A percentile compares a stretch with the other conserved stretches of the same genome.
These are phyloP conservation scores for Bipolaris victoriae DNA, from an alignment of 2,329 filamentous ascomycete genomes.

Conservation along the genomic window DNA sequence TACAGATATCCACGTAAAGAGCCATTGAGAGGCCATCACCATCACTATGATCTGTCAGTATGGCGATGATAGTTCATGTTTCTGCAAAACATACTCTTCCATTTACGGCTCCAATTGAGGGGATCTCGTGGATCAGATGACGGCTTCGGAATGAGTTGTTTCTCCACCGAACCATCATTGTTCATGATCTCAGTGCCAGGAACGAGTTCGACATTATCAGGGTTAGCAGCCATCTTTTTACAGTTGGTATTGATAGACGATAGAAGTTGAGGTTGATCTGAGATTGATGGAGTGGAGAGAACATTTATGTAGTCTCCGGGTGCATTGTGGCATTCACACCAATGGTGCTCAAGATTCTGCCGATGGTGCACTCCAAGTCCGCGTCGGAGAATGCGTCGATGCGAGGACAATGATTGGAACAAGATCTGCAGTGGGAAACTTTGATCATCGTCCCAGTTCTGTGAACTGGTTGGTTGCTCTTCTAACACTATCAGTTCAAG, in stretches of 20 bases:
- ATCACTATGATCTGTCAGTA: slow-evolving; percentile 31
- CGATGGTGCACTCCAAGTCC: neutral
- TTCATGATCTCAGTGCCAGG: slow-evolving; percentile 42
- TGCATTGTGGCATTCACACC: neutral
- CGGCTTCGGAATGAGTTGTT: slow-evolving; percentile 37
- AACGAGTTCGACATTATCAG: slow-evolving; percentile 27
- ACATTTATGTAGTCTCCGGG: neutral
- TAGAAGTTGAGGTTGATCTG: neutral
- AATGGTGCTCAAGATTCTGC: neutral
- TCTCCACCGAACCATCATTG: slow-evolving; percentile 29
- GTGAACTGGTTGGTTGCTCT: neutral
- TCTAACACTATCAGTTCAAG: neutral
- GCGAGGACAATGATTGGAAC: neutral
- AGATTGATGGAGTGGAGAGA: neutral
- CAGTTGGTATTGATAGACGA: neutral
- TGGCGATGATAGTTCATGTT: neutral
- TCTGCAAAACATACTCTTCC: slow-evolving; percentile 37
- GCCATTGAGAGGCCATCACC: slow-evolving; percentile 47
- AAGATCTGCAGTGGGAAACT: neutral
- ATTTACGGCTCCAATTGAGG: slow-evolving; percentile 45
- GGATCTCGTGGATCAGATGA: slow-evolving; percentile 46
- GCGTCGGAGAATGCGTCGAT: neutral
- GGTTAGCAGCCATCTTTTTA: slow-evolving; percentile 19
- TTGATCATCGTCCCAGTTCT: neutral
- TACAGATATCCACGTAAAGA: slow-evolving; percentile 53